Evolutionary conservation across 106 monocot species (phyloP), one percentile per base, ranked within the genome.

Genomic region (Phalaenopsis equestris): DNA sequence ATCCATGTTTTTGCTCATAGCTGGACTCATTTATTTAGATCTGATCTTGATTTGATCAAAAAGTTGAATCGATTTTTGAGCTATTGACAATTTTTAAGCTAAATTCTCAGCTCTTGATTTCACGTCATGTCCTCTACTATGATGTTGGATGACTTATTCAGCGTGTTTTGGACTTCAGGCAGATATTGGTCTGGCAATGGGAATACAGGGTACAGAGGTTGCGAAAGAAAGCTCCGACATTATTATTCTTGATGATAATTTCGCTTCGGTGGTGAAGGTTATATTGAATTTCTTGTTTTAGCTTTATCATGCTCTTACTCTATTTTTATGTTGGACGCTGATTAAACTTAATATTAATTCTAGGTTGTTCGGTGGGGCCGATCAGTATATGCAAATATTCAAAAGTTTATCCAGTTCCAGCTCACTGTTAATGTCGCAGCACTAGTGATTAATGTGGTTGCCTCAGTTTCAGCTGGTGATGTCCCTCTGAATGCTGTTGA

Each of bases 321-420:
- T 41, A 38, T 70, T 70, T 19, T 70, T 70, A 70, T 4, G 70
- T 4, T 70, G 70, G 70, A 70, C 3, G 39, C 23, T 70, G 70
- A n/a, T n/a, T n/a, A 56, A 56, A 2, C 38, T 78, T 61, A 17
- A 72, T 78, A 48, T 55, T 45, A 56, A 5, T 80, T 82, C 14
- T 84, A 96, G 95, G 96, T 96, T 80, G 93, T 96, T 67, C 89
- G 96, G 3, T 96, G 96, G 96, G 96, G 96, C 30, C 86, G 96
- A 41, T 96, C 90, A 23, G 95, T 95, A 4, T 95, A 95, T 76
- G 90, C 88, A 78, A 95, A 95, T 76, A 95, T 95, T 38, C 96
- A 96, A 85, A 93, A 91, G 78, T 96, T 96, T 73, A 96, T 96
- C 58, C 96, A 96, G 83, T 96, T 96, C 77, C 96, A 96, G 77